phyloP scores from a whole-genome alignment of 2,329 filamentous ascomycete species.

The Alternaria viburni region DNA sequence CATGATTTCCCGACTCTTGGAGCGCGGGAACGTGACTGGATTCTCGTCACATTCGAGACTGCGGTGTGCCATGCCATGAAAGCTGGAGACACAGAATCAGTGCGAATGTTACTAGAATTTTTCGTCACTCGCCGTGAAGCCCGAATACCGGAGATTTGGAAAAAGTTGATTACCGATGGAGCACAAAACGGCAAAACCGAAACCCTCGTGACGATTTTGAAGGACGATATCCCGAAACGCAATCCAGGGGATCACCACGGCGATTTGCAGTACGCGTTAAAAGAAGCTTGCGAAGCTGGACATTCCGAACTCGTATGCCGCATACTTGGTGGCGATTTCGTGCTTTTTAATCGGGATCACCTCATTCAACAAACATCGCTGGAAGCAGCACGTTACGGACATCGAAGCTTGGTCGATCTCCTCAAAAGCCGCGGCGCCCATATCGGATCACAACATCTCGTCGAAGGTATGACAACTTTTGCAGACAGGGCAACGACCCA shows the following conservation, averaged over 20 bases:
- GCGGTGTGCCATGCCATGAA: neutral
- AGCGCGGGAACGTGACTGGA: neutral
- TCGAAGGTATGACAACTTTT: neutral
- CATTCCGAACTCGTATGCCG: neutral
- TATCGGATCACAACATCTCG: neutral
- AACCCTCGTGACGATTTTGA: neutral
- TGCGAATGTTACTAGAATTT: neutral
- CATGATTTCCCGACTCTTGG: neutral
- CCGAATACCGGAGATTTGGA: neutral
- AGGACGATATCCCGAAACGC: neutral
- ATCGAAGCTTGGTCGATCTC: neutral
- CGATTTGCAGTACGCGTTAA: neutral
- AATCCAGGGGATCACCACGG: neutral
- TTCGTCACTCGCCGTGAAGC: neutral
- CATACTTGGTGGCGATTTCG: neutral
- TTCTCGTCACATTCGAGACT: neutral
- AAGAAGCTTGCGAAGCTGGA: neutral
- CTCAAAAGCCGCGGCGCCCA: neutral
- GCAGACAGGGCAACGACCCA: neutral
- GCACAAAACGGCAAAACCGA: neutral
- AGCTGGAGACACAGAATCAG: neutral
- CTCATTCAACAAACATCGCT: neutral
- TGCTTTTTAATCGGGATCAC: neutral
- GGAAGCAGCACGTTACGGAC: neutral
- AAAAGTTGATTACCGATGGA: neutral